Percentiles rank a stretch among this genome's conserved stretches.
Evolutionary conservation across 2,329 filamentous ascomycete genomes (phyloP).

Genomic region (Cytospora mali): DNA sequence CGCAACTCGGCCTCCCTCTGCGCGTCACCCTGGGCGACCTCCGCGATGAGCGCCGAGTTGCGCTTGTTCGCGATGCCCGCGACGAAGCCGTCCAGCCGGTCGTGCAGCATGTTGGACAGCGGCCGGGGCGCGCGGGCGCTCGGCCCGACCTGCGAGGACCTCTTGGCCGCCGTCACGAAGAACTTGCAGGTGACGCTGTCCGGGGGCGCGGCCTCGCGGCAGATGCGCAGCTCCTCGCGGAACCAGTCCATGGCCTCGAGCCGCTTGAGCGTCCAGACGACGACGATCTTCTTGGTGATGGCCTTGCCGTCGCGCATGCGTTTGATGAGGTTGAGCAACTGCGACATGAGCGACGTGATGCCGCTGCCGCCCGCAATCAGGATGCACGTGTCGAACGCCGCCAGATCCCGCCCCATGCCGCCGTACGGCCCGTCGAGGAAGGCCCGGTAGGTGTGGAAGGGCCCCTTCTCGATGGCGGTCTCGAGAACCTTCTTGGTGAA

Average conservation of each 20-base stretch:
- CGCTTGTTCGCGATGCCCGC: constrained; percentile 85
- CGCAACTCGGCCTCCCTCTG: constrained; percentile 80
- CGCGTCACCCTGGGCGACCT: constrained; percentile 77
- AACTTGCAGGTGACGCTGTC: constrained; percentile 92
- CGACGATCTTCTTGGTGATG: constrained; percentile 84
- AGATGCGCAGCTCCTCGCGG: constrained; percentile 90
- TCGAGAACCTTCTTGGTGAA: constrained; percentile 87
- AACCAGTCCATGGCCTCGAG: constrained; percentile 98
- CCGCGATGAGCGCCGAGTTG: constrained; percentile 79
- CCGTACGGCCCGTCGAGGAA: constrained; percentile 95
- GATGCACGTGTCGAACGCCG: constrained; percentile 91
- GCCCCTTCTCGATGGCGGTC: constrained; percentile 80
- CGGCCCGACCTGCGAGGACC: constrained; percentile 42
- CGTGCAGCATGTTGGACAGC: constrained; percentile 76
- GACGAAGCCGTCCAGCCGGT: constrained; percentile 85
- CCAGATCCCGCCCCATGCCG: constrained; percentile 86
- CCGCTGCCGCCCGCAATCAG: constrained; percentile 93
- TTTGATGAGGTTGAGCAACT: constrained; percentile 92
- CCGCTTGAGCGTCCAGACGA: constrained; percentile 91
- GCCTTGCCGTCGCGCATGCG: constrained; percentile 94
- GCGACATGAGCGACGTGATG: constrained; percentile 90
- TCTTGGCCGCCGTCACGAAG: constrained; percentile 81
- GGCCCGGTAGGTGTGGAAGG: constrained; percentile 88
- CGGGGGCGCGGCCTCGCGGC: constrained; percentile 83
- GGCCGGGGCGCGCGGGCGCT: constrained; percentile 59